Base-by-base conservation (phyloP, 1,284 basidiomycete genomes). In the Singerocomus inundabilis region DNA sequence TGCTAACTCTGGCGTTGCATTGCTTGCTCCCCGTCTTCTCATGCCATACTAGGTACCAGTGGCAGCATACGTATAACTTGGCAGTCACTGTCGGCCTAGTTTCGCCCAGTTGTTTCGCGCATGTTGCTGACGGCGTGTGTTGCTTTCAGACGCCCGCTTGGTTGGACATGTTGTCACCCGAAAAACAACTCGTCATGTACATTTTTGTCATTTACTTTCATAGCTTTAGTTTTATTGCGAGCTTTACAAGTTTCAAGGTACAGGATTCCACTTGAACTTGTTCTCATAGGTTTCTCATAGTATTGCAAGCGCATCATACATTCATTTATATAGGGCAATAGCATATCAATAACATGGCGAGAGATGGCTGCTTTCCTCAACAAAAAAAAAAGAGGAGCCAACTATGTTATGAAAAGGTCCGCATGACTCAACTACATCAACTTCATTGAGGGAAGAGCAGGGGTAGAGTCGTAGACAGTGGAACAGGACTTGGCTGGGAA, bases 311-410 rank as follows among this genome's bases (percentile, higher is more conserved):
- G 10, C 9, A 54, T 42, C 38, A 51, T 32, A 34, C 45, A 51
- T 38, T 57, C 43, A 44, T 56, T 61, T 25, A 38, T 18, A 38
- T 18, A 44, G 37, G 41, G 21, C 38, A 36, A 44, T 44, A 49
- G 25, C 28, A 57, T 28, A 2, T 42, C 13, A 24, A 38, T n/a
- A 10, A 24, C 38, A 34, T 28, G 36, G 7, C 25, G 9, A 29
- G 15, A 15, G 28, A 38, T 36, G 28, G 12, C 21, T 18, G 21
- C 16, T 33, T 59, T 59, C 33, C 15, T 13, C 34, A 18, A 25
- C 30, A 28, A 44, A 50, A 36, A 40, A 25, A 38, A 11, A n/a
- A 36, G 13, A 24, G 18, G 43, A 55, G 30, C 25, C 8, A 41
- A 28, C 3, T 11, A 30, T 36, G 15, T 30, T 38, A 24, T 21